Evolutionary conservation across 163 green algal species (phyloP).

Genomic region (Trebouxia gelatinosa): DNA sequence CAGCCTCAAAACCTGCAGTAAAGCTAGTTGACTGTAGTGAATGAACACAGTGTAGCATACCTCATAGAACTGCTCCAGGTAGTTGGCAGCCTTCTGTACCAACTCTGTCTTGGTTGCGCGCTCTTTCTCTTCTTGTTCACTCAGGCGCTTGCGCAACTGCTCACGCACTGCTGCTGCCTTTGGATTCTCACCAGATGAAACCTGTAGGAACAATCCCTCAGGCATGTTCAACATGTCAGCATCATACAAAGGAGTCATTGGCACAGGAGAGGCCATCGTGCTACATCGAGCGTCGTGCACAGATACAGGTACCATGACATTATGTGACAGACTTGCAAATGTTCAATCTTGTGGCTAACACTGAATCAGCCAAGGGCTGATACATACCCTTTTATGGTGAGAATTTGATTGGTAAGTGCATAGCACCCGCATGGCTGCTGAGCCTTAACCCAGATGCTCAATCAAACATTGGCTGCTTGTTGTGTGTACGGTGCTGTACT

Average conservation of each 20-base stretch:
- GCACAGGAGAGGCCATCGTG: not conserved
- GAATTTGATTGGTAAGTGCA: no score
- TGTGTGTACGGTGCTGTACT: no score
- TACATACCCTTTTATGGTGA: no score
- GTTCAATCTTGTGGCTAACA: not conserved
- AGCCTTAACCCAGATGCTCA: no score
- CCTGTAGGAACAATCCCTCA: not conserved
- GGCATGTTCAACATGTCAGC: not conserved
- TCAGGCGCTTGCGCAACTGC: conserved; percentile 42
- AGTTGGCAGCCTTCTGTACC: conserved; percentile 41
- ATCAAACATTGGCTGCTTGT: no score
- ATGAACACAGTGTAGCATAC: no score
- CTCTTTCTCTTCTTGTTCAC: conserved; percentile 42
- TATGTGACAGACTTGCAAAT: not conserved
- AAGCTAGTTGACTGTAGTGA: no score
- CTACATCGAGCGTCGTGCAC: not conserved
- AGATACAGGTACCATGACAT: not conserved
- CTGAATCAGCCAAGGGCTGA: no score
- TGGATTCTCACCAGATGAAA: conserved; percentile 35
- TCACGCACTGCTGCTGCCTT: conserved; percentile 33
- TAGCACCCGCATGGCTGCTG: no score
- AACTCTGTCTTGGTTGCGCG: conserved; percentile 36
- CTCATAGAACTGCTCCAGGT: conserved; percentile 54
- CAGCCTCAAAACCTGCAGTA: no score
- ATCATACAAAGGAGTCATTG: not conserved